Base-by-base conservation (phyloP, 2,329 filamentous ascomycete species). In the Fusarium pininemorale region DNA sequence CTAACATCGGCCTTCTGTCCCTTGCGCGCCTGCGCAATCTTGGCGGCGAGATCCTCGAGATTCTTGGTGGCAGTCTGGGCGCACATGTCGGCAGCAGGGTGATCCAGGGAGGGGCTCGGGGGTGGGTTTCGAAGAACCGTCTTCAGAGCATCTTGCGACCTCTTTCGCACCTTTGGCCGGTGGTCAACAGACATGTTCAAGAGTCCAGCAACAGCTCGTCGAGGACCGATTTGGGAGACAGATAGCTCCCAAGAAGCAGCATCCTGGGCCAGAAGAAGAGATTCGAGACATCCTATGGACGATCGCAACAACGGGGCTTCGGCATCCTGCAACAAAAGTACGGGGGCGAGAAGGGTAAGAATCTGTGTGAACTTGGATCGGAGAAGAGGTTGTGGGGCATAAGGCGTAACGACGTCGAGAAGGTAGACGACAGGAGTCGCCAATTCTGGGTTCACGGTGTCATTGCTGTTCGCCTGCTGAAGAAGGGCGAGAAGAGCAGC, bases 331-430 rank as follows among this genome's bases (percentile, higher is more conserved):
- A 94, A 88, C 61, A 93, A 91, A 53, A 99, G 88, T 18, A 95
- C 92, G 5, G 96, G 95, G 26, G 94, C 95, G 75, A 99, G 90
- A 70, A 93, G 91, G 38, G 92, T 91, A 69, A 99, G 91, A 79
- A 99, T 98, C 83, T 97, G 94, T 35, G 94, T 93, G 85, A 99
- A 99, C 83, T 98, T 98, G 75, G 94, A 93, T 79, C 95, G 94
- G 65, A 99, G 92, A 68, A 99, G 91, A 69, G 95, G 90, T 70
- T 94, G 90, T 62, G 96, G 94, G 70, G 95, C 91, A 84, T 92
- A 93, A 67, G 93, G 93, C 22, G 95, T 96, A 77, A 98, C 90
- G 75, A 97, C 87, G 83, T 99, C 96, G 85, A 99, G 94, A 22
- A 99, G 91, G 83, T 99, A 99, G 77, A 99, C 93, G 74, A 97